Evolutionary conservation across 2,329 filamentous ascomycete genomes (phyloP).

Genomic region (Claviceps digitariae): DNA sequence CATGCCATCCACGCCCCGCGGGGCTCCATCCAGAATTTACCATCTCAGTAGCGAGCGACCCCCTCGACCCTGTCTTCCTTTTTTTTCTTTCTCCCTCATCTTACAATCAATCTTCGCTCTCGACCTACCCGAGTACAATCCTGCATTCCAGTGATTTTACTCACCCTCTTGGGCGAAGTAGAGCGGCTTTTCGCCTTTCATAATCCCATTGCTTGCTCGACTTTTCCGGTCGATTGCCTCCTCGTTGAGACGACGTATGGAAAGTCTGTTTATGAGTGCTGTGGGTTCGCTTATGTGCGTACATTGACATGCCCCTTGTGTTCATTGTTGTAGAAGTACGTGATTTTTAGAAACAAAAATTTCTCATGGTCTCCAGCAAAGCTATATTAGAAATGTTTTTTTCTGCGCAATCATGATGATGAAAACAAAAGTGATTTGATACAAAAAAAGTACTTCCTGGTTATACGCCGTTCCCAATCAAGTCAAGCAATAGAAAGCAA

Average conservation of each 20-base stretch:
- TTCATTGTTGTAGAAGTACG: not conserved
- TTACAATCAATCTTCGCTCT: conserved; percentile 33
- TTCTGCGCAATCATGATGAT: not conserved
- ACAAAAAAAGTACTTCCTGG: conserved; percentile 2
- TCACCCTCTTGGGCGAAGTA: conserved; percentile 38
- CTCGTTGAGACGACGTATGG: not conserved
- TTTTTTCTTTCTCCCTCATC: conserved; percentile 28
- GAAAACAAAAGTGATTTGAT: not conserved
- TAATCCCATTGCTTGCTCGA: conserved; percentile 42
- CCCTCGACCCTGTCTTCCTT: not conserved
- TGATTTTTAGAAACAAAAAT: not conserved
- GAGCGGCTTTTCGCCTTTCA: conserved; percentile 38
- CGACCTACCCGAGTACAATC: conserved; percentile 20
- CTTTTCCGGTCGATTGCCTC: conserved; percentile 11
- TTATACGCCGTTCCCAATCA: not conserved
- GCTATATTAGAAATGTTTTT: not conserved
- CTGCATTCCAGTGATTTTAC: conserved; percentile 22
- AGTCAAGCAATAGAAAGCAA: not conserved
- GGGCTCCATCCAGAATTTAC: not conserved
- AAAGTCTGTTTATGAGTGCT: conserved; percentile 24
- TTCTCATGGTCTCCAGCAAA: not conserved
- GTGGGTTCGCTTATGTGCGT: conserved; percentile 50
- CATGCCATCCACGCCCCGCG: not conserved
- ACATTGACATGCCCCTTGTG: conserved; percentile 23
- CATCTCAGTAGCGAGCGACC: not conserved